Evolutionary conservation across 2,329 filamentous ascomycete species (phyloP).

Genomic region (Thielaviopsis ethacetica): DNA sequence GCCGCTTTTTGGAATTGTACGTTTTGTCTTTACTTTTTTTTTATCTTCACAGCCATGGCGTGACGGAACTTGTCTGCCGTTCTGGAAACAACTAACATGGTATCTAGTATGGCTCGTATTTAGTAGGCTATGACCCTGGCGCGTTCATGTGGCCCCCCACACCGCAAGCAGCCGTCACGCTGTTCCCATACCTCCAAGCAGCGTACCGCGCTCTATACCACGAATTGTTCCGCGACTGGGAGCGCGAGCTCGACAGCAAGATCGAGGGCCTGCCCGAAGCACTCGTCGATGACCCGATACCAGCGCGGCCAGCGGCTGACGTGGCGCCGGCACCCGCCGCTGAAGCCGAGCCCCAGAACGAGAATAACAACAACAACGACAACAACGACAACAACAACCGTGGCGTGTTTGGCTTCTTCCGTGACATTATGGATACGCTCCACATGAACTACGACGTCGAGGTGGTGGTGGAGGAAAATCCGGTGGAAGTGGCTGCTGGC

Average conservation of each 20-base stretch:
- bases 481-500: constrained; percentile 17
- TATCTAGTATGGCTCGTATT: constrained; percentile 31
- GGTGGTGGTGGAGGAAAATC: constrained; percentile 14
- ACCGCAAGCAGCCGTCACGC: constrained; percentile 31
- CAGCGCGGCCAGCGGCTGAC: too few species aligned
- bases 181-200: constrained; percentile 30
- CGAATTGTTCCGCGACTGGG: constrained; percentile 28
- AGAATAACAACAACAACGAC: too few species aligned
- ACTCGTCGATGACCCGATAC: constrained; percentile 14
- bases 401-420: constrained; percentile 10
- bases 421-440: constrained; percentile 1
- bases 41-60: background rate
- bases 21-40: background rate
- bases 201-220: constrained; percentile 31
- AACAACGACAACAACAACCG: constrained; percentile 14
- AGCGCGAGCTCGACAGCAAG: constrained; percentile 31
- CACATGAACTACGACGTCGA: constrained; percentile 9
- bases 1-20: constrained; percentile 14
- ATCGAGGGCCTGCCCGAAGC: constrained; percentile 23
- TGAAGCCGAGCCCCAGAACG: constrained; percentile 14
- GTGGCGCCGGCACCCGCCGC: background rate
- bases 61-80: background rate
- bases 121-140: constrained; percentile 28
- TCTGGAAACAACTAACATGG: constrained; percentile 19
- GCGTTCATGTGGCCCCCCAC: constrained; percentile 37